Base-by-base conservation (phyloP, 495 filamentous ascomycete species). In the Astrothelium macrocarpum region DNA sequence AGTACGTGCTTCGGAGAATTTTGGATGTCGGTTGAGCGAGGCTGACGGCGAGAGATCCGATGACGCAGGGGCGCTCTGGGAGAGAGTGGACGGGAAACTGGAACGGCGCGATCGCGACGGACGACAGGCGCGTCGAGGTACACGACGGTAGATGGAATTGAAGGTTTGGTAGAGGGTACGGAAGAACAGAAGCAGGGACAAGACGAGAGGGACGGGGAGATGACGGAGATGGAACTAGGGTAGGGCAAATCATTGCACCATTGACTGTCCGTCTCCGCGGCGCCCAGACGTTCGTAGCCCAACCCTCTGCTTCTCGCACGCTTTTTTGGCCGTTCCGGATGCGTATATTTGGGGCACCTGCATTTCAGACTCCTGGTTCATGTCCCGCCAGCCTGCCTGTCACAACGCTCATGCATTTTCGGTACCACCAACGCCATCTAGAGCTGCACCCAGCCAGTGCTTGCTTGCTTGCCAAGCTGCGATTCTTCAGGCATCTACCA, bases 201-300 rank as follows among this genome's bases (percentile, higher is more conserved):
- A 49, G 12, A 20, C 5, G 3, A 25, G 25, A 56, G 23, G 20
- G 25, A 56, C 7, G 49, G 49, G 49, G 25, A 25, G 49, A 56
- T 56, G 49, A 56, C 49, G 49, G 49, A 56, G 25, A 29, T 29
- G 49, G 49, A 11, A 56, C 49, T 25, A 29, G 49, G 49, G 49
- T 28, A 56, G 43, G 43, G 9, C 43, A 18, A 18, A 20, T 49
- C 43, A 49, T 9, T 20, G 11, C 16, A 20, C 18, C 18, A 20
- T 18, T 49, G 43, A 5, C 43, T 10, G n/a, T 49, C 43, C 9
- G 43, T 10, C 43, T 3, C 43, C 11, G 14, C 34, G 14, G 5
- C 34, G 5, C 14, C 34, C n/a, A n/a, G n/a, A n/a, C n/a, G n/a
- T n/a, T n/a, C n/a, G n/a, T 39, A 5, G 34, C 34, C 34, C 34